Evolutionary conservation across 2,329 filamentous ascomycete genomes (phyloP), one percentile per base, ranked within the genome.

Genomic region (Microcyclosporella mali): DNA sequence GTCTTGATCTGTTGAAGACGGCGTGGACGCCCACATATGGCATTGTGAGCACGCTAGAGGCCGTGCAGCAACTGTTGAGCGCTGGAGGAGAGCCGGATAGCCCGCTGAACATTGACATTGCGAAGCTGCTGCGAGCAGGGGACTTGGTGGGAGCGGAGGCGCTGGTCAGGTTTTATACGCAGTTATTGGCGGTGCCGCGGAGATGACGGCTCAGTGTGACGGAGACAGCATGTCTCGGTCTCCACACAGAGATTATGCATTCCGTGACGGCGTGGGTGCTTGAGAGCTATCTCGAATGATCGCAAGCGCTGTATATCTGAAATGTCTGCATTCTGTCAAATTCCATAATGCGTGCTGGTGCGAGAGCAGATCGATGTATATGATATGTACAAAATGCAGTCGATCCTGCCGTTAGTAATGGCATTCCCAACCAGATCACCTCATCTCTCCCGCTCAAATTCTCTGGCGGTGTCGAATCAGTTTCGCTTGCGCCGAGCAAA

Each of bases 11-110:
- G 49, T 74, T 98, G 38, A 80, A 78, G 47, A 72, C 70, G 0
- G 76, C 77, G 14, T 97, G 90, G 90, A 84, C 85, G 46, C 86
- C 89, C 1, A 81, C 87, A 14, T 92, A 95, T 66, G 89, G 83
- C 31, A 75, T 97, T 15, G 76, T 83, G 28, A 78, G 83, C 58
- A 84, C 82, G 48, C 70, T 90, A 58, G 82, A 84, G 56, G 80
- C 80, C 35, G 76, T 90, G 51, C 78, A 84, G 53, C 76, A 85
- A 69, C 71, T 92, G 56, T 70, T 87, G 45, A 79, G 74, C 49
- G 83, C 84, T 1, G 59, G 58, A 2, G 60, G 52, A 6, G 85
- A 82, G 62, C 74, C 79, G 35, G 84, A 90, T 58, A 82, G 77
- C 53, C 86, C 86, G 55, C 70, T 92, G 49, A 89, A 89, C 64